Conservation (phyloP, 805 yeast species). For the Schizosaccharomyces japonicus region DNA sequence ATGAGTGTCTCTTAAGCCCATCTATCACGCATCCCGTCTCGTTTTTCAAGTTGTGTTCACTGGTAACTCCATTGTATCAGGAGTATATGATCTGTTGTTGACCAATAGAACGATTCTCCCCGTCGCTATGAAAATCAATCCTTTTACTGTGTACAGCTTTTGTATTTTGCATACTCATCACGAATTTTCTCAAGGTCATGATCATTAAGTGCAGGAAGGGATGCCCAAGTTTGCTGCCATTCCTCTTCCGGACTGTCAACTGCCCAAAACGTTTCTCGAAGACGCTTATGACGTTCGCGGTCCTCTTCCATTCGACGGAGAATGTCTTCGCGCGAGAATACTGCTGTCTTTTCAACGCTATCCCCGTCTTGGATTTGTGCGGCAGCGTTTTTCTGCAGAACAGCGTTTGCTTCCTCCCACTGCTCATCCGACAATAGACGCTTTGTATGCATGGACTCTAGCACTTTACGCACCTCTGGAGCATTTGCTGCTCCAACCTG, state of each 20-base stretch:
- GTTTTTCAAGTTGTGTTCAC: too few relatives aligned
- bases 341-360: not conserved
- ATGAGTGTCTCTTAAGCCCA: not conserved
- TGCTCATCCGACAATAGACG: slow-evolving; percentile 6
- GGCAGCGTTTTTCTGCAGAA: slow-evolving; percentile 7
- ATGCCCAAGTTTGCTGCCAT: slow-evolving; percentile 11
- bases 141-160: too few relatives aligned
- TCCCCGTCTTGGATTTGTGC: not conserved
- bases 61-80: too few relatives aligned
- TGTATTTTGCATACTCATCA: slow-evolving; percentile 8
- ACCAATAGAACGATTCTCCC: too few relatives aligned
- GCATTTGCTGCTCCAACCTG: slow-evolving; percentile 10
- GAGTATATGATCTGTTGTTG: too few relatives aligned
- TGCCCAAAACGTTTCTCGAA: slow-evolving; percentile 63
- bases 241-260: slow-evolving; percentile 16
- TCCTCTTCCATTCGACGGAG: slow-evolving; percentile 73
- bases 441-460: slow-evolving; percentile 8
- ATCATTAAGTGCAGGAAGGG: slow-evolving; percentile 8
- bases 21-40: not conserved
- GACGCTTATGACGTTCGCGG: slow-evolving; percentile 60
- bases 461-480: slow-evolving; percentile 13
- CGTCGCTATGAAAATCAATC: too few relatives aligned
- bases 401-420: slow-evolving; percentile 8
- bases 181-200: slow-evolving; percentile 9
- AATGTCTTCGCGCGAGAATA: slow-evolving; percentile 27